These are phyloP conservation scores for Cercospora janseana DNA, from an alignment of 2,329 filamentous ascomycete species.

Conservation along the genomic window DNA sequence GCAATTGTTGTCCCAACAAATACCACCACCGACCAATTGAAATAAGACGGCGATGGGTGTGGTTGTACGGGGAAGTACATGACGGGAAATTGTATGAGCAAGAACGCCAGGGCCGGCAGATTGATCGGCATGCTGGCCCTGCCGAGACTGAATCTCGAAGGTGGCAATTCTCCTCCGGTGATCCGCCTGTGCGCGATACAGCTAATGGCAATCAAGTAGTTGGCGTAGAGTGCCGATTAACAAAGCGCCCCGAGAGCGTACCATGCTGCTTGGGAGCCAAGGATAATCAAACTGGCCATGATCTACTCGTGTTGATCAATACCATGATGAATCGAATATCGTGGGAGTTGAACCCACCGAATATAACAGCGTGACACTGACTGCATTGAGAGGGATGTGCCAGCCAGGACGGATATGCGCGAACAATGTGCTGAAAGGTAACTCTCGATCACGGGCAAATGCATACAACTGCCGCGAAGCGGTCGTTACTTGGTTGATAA, in stretches of 20 bases:
- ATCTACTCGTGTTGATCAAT: conserved; percentile 5
- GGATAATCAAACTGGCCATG: conserved; percentile 33
- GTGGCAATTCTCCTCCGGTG: conserved; percentile 26
- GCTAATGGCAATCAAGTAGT: conserved; percentile 39
- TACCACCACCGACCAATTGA: conserved; percentile 32
- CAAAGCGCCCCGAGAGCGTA: conserved; percentile 30
- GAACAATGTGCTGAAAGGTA: conserved; percentile 38
- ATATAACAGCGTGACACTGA: conserved; percentile 34
- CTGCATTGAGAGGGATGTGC: conserved; percentile 38
- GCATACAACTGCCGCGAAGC: conserved; percentile 45
- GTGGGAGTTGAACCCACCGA: conserved; percentile 35
- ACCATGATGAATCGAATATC: background rate
- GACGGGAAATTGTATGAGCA: conserved; percentile 26
- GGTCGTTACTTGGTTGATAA: conserved; percentile 39
- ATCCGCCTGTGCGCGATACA: conserved; percentile 29
- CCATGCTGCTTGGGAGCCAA: conserved; percentile 14
- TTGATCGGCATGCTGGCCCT: conserved; percentile 30
- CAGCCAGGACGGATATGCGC: conserved; percentile 29
- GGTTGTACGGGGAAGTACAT: conserved; percentile 27
- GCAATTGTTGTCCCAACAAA: conserved; percentile 26
- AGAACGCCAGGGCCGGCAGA: conserved; percentile 28
- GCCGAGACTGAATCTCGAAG: conserved; percentile 30
- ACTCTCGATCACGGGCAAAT: conserved; percentile 44
- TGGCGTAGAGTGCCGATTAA: conserved; percentile 36
- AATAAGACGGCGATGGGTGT: conserved; percentile 19